Conservation (phyloP, 1,139 yeast genomes). For the Oligophagozyma castellii region DNA sequence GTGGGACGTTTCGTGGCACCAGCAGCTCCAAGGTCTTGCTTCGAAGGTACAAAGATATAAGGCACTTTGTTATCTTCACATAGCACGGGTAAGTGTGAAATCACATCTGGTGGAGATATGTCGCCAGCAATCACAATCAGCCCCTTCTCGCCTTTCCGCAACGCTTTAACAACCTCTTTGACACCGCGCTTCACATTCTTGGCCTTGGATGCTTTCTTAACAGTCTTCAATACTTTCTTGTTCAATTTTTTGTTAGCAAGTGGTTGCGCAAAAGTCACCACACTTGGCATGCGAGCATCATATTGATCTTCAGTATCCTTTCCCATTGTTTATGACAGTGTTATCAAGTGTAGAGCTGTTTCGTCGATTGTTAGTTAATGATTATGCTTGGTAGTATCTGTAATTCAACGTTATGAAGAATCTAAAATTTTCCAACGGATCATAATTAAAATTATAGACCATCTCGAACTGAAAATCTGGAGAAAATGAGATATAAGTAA, state of each 20-base stretch:
- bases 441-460: too few species aligned
- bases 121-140: slow-evolving; percentile 95
- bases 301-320: slow-evolving; percentile 50
- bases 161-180: slow-evolving; percentile 94
- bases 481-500: too few species aligned
- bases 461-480: too few species aligned
- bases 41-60: slow-evolving; percentile 84
- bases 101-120: slow-evolving; percentile 93
- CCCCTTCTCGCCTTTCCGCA: slow-evolving; percentile 97
- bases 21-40: slow-evolving; percentile 96
- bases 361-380: too few species aligned
- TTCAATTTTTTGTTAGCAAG: slow-evolving; percentile 92
- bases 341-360: too few species aligned
- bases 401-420: too few species aligned
- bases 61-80: slow-evolving; percentile 93
- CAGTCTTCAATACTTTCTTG: slow-evolving; percentile 89
- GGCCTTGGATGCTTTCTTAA: slow-evolving; percentile 94
- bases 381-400: too few species aligned
- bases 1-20: slow-evolving; percentile 99
- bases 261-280: slow-evolving; percentile 86
- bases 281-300: slow-evolving; percentile 81
- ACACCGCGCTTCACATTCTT: slow-evolving; percentile 98
- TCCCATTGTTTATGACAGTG: slow-evolving; percentile 12
- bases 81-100: slow-evolving; percentile 91
- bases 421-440: too few species aligned